Evolutionary conservation across 345 rosid genomes (phyloP), one percentile per base, ranked within the genome.

Genomic region (Capsella bursapastoris): DNA sequence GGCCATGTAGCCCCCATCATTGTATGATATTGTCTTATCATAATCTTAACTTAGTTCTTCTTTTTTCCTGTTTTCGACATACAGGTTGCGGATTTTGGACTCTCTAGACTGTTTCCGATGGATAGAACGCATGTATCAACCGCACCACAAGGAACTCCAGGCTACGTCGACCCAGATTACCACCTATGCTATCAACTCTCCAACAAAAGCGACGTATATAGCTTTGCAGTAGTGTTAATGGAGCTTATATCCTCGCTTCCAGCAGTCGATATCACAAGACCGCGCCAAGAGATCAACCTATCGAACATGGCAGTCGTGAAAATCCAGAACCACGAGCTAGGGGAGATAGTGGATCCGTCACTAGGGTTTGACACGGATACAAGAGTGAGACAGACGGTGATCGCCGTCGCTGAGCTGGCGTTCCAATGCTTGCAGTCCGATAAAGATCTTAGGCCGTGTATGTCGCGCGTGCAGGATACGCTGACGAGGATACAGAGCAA

Each of bases 111-210:
- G 44, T 94, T 91, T 49, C 98, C 97, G 7, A 43, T n/a, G 0
- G 59, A 84, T 64, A 86, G 37, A 62, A 84, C 98, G 2, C 98
- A 94, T 50, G 85, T 94, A 66, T 94, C 97, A 0, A 94, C 98
- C 3, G 88, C 91, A 48, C 98, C 98, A 11, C 97, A 94, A 66
- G 98, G 98, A 14, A 94, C 98, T 43, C 98, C 98, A 0, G 98
- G 98, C 14, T 94, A 94, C 18, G 87, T 94, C 1, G 98, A 91
- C 71, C 98, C 98, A 1, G 98, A 94, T 68, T 94, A 94, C 72
- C 93, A 86, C 68, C 81, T 87, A 57, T 88, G 93, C 73, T 94
- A 89, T 76, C 98, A 91, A 57, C 83, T 94, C 51, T 89, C 97
- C 0, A 82, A 75, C 67, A 94, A 89, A 83, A 94, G 98, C n/a